A percentile compares a stretch with the other conserved stretches of the same genome.
Evolutionary conservation across 2,329 filamentous ascomycete genomes (phyloP).

Genomic region (Botryotinia globosa): DNA sequence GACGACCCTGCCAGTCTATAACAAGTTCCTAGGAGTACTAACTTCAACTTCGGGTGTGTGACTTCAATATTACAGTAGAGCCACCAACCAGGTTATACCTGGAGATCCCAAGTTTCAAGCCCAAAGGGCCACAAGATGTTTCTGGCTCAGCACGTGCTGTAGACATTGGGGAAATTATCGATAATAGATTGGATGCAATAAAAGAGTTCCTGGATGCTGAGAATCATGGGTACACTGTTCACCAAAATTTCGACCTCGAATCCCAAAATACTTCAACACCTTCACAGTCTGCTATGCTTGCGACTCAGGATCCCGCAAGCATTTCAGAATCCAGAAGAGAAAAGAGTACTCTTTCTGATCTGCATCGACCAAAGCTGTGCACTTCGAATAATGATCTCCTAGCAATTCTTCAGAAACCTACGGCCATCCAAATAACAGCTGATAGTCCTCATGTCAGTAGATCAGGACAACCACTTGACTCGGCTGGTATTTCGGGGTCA

Average conservation of each 20-base stretch:
- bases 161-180: neutral
- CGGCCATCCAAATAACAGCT: constrained; percentile 22
- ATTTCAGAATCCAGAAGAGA: neutral
- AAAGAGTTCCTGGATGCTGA: neutral
- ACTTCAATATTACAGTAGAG: constrained; percentile 5
- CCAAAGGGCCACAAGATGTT: neutral
- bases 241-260: neutral
- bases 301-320: constrained; percentile 14
- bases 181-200: neutral
- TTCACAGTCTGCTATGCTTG: constrained; percentile 12
- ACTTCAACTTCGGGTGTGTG: constrained; percentile 7
- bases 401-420: neutral
- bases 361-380: neutral
- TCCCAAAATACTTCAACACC: neutral
- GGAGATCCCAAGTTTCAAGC: neutral
- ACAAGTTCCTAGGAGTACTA: constrained; percentile 1
- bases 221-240: neutral
- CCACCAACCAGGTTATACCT: constrained; percentile 2
- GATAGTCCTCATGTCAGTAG: neutral
- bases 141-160: neutral
- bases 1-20: neutral
- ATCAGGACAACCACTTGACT: neutral
- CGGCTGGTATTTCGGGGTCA: neutral
- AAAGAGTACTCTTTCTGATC: neutral
- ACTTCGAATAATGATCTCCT: neutral